Base-by-base conservation (phyloP, 2,329 filamentous ascomycete genomes). In the Cladosporium sp. region DNA sequence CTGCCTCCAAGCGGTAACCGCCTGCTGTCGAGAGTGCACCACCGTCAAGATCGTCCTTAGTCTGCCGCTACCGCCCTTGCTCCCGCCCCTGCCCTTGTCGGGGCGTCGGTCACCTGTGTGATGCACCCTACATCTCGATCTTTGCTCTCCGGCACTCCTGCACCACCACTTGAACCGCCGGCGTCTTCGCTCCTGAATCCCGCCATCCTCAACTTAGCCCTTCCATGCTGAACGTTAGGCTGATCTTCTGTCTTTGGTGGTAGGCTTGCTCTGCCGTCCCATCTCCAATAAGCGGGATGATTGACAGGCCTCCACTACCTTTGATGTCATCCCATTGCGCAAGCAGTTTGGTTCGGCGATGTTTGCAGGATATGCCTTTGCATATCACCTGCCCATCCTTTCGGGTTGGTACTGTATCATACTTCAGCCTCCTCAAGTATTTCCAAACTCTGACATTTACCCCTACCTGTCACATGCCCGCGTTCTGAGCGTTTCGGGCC, bases 101-200 rank as follows among this genome's bases (percentile, higher is more conserved):
- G 16, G 48, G 32, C 32, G 48, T 21, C 59, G 59, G 60, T 63
- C 49, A 63, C 34, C 48, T 51, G 58, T 63, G 36, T 32, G 60
- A 63, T 54, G 32, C 60, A 30, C 36, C 26, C 30, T 25, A 26
- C 58, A 46, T 63, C 36, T 63, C 60, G 49, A 63, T 63, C 60
- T 46, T 16, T 54, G 49, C 49, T 4, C 3, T 53, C 46, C 46
- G 48, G 23, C 43, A 30, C 26, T 30, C 30, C 57, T 61, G 58
- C 43, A 51, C 48, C 49, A 56, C 36, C 25, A 21, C 60, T 63
- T 25, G 32, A 53, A 39, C 16, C 39, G 46, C 46, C 32, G 49
- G 46, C 32, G 26, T 34, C n/a, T 25, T 61, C 46, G 59, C 59
- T 53, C 53, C 48, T 26, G 32, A 25, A 2, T 54, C 32, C 46